Evolutionary conservation across 305 asterid genomes (phyloP), one percentile per base, ranked within the genome.

Genomic region (Striga hermonthica): DNA sequence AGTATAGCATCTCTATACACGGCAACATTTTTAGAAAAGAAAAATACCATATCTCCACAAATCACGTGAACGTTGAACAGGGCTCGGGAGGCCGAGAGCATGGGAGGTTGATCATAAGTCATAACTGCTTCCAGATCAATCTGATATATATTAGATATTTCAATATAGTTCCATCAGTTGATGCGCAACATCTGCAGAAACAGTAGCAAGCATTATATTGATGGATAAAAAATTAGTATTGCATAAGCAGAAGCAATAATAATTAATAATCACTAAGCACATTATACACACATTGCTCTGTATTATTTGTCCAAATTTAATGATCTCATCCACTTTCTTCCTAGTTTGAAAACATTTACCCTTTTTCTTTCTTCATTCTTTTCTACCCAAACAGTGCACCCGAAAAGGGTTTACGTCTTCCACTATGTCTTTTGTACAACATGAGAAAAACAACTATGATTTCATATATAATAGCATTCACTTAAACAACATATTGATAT

Each of bases 81-180:
- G 31, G 2, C 31, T 22, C 31, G 31, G 31, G 31, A 22, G 31
- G 31, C 31, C 31, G 31, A 22, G 31, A 22, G 31, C 31, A 22
- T 22, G 31, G 31, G 31, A 22, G 31, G 31, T 22, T 22, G 31
- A 22, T 22, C 31, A 22, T 22, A 22, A 22, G 31, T 39, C 8
- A 41, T 10, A 41, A 35, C 50, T 55, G 70, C 57, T 41, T 10
- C 40, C 13, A 8, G 10, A 44, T 55, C 22, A 61, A 52, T 15
- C 12, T 12, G 50, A 16, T 12, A 36, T 16, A 47, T 47, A 38
- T 31, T 22, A 22, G 31, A 22, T 22, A 22, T 22, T 70, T 81
- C 85, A 85, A 44, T 82, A 75, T 28, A 89, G 82, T 66, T 89
- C 97, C 91, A 82, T 83, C 82, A 90, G 74, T 69, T 90, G 97